Evolutionary conservation across 176 grass and related monocot genomes (phyloP).

Genomic region (Carex myosuroides): DNA sequence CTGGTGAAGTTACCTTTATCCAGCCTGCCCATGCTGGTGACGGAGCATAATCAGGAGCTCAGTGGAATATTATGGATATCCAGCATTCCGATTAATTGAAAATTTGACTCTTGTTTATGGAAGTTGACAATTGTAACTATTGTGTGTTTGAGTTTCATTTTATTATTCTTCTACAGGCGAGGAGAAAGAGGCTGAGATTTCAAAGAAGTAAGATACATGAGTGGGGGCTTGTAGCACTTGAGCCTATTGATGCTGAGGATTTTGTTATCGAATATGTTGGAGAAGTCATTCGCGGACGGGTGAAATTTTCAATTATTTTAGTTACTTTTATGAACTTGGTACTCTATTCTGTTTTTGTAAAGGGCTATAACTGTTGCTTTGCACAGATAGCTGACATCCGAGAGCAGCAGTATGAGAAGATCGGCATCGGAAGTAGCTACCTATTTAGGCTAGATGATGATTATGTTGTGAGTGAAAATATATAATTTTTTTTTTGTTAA

Average conservation of each 20-base stretch:
- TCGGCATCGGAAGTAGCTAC: conserved; percentile 95
- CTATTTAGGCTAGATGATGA: conserved; percentile 94
- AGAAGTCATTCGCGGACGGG: conserved; percentile 72
- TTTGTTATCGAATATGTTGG: conserved; percentile 99
- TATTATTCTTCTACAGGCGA: conserved; percentile 47
- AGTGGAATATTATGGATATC: not conserved
- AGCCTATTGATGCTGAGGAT: conserved; percentile 85
- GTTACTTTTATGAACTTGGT: conserved; percentile 15
- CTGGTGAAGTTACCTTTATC: not conserved
- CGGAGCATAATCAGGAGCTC: not conserved
- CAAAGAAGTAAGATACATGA: conserved; percentile 98
- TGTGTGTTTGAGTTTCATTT: not conserved
- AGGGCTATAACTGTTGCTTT: not conserved
- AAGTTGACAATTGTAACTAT: not conserved
- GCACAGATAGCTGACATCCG: conserved; percentile 82
- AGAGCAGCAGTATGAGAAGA: conserved; percentile 77
- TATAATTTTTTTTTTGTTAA: conserved; percentile 14
- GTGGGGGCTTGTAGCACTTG: conserved; percentile 93
- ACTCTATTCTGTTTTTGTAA: not conserved
- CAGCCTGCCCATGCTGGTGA: conserved; percentile 11
- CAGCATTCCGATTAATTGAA: not conserved
- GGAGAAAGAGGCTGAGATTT: conserved; percentile 87
- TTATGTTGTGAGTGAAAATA: conserved; percentile 69
- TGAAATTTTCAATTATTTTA: conserved; percentile 38
- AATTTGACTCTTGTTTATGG: not conserved